Base-by-base conservation (phyloP, 768 basidiomycete genomes). In the Calvatia gigantea region DNA sequence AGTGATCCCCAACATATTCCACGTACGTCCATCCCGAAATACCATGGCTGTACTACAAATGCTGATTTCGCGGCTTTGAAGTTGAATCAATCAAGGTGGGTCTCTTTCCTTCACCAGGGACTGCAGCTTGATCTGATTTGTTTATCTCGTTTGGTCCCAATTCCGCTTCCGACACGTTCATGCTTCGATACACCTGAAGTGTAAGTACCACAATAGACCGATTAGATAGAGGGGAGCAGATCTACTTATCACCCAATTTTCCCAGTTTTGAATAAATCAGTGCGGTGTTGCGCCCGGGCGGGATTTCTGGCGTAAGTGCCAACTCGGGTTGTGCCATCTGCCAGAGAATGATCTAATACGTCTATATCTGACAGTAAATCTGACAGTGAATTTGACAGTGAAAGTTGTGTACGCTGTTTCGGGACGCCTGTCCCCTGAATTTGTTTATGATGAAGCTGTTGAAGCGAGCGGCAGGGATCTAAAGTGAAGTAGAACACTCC, bases 381-480 rank as follows among this genome's bases (percentile, higher is more conserved):
- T n/a, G n/a, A n/a, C n/a, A n/a, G n/a, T n/a, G n/a, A n/a, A n/a
- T n/a, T n/a, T n/a, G n/a, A n/a, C n/a, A n/a, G n/a, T 6, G 21
- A 12, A 14, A 54, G 43, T 9, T 54, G 43, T n/a, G n/a, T n/a
- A n/a, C n/a, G n/a, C n/a, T n/a, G n/a, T n/a, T n/a, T n/a, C n/a
- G n/a, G n/a, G n/a, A n/a, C n/a, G n/a, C n/a, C n/a, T n/a, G n/a
- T n/a, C 74, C 72, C 39, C 67, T 66, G 38, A 78, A 74, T 58
- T 70, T 73, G 41, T 73, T 73, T 56, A 74, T 75, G 23, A 78
- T 75, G 4, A 73, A 71, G 47, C 61, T n/a, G n/a, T n/a, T n/a
- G n/a, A n/a, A n/a, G n/a, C n/a, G n/a, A n/a, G n/a, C n/a, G n/a
- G n/a, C n/a, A n/a, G n/a, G n/a, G n/a, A n/a, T n/a, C n/a, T n/a